Evolutionary conservation across 768 basidiomycete genomes (phyloP), one percentile per base, ranked within the genome.

Genomic region (Tylopilus vinaceipallidus): DNA sequence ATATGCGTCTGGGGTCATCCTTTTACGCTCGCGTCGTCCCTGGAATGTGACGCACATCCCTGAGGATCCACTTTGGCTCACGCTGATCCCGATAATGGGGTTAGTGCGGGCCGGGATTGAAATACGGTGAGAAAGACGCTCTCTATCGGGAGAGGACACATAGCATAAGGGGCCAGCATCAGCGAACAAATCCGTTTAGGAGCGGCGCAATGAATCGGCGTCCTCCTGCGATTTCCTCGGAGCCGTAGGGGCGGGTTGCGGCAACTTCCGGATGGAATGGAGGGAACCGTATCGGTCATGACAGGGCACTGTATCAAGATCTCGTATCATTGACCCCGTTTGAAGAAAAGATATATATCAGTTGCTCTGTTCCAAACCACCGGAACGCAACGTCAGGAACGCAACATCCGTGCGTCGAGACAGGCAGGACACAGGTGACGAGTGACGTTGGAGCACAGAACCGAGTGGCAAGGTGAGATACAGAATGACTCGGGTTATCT

Each of bases 401-500:
- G 2, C 8, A 17, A 24, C 16, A 24, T 24, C 12, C 37, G 24
- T 17, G 17, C 26, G 19, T 3, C 14, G 11, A 14, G 19, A 42
- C 41, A 42, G n/a, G 40, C 26, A 13, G 24, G 14, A n/a, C 23
- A 17, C 6, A 26, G n/a, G 19, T 29, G 27, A 29, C 27, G 27
- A 42, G n/a, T 19, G 27, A 20, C 17, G 32, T 29, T 16, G 13
- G 32, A 20, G 20, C 8, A 24, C n/a, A 6, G 13, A 34, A 26
- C 32, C 24, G 24, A 45, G n/a, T 17, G n/a, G 24, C 4, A 8
- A 17, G 5, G 26, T 2, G 35, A 24, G 43, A 20, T 37, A 35
- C 16, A 39, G n/a, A 35, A 24, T 3, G 23, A 49, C 22, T 5
- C 22, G 29, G 12, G 19, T 29, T 53, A 68, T 53, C 52, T 57